These are phyloP conservation scores for Avena eriantha DNA, from an alignment of 176 grass and related monocot genomes.

Conservation along the genomic window DNA sequence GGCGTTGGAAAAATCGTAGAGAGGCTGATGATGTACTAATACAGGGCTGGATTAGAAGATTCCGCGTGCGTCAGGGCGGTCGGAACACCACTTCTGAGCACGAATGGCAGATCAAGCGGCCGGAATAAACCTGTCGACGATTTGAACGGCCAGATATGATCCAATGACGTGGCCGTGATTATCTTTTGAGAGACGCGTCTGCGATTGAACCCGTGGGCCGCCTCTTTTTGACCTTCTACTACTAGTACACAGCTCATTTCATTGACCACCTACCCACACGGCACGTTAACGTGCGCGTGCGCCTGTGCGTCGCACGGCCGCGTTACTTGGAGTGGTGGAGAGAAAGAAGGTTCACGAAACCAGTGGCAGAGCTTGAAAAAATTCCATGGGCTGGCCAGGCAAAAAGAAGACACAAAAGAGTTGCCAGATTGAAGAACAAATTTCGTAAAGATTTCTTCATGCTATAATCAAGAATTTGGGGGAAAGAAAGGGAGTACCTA, in stretches of 20 bases:
- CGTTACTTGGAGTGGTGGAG: background rate
- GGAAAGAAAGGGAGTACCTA: too few relatives aligned
- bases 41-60: slow-evolving; percentile 2
- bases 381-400: too few relatives aligned
- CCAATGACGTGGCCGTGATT: slow-evolving; percentile 44
- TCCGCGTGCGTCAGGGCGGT: slow-evolving; percentile 12
- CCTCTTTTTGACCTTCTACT: slow-evolving; percentile 24
- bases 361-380: too few relatives aligned
- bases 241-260: background rate
- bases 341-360: too few relatives aligned
- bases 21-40: background rate
- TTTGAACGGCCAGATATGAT: slow-evolving; percentile 1
- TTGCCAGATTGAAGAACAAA: too few relatives aligned
- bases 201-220: background rate
- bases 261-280: background rate
- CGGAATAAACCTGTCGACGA: background rate
- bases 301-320: background rate
- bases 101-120: slow-evolving; percentile 29
- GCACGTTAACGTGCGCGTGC: background rate
- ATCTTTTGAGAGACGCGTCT: background rate
- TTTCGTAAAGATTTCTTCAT: too few relatives aligned
- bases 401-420: too few relatives aligned
- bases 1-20: slow-evolving; percentile 10
- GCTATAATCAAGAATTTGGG: too few relatives aligned
- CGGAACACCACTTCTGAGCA: background rate